These are phyloP conservation scores for Capronia coronata DNA, from an alignment of 2,329 filamentous ascomycete genomes.

Conservation along the genomic window DNA sequence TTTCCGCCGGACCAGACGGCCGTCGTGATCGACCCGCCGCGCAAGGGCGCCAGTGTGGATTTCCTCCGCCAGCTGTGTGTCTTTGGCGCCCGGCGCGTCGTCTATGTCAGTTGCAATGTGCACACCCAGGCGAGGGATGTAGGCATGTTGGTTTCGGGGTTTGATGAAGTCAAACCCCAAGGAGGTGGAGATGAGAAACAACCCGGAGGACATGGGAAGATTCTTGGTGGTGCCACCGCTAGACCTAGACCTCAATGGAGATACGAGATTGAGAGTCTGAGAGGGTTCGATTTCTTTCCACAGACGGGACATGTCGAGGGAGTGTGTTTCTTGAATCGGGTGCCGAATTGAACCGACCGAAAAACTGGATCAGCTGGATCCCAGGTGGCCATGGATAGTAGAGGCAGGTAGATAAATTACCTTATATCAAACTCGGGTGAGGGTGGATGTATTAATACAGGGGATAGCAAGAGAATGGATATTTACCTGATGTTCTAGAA, in stretches of 20 bases:
- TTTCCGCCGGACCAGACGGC: constrained; percentile 76
- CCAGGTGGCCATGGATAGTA: no score
- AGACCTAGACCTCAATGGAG: constrained; percentile 31
- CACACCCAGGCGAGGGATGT: constrained; percentile 95
- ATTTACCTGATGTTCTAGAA: no score
- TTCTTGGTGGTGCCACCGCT: constrained; percentile 62
- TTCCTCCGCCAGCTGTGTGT: constrained; percentile 75
- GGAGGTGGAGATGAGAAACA: not conserved
- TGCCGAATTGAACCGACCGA: no score
- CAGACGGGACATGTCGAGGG: constrained; percentile 67
- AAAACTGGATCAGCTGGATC: no score
- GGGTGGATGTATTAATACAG: no score
- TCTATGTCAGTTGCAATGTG: constrained; percentile 97
- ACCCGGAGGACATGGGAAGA: no score
- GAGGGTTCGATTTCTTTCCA: constrained; percentile 96
- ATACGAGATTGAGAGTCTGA: constrained; percentile 84
- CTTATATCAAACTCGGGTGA: no score
- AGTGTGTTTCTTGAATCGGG: constrained; percentile 52
- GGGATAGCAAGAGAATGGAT: no score
- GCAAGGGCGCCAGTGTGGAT: constrained; percentile 83
- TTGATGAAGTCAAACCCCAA: constrained; percentile 26
- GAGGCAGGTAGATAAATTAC: no score
- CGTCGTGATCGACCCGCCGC: constrained; percentile 92
- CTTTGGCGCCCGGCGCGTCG: constrained; percentile 70
- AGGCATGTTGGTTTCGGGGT: constrained; percentile 65